These are phyloP conservation scores for Neopestalotiopsis clavispora DNA, from an alignment of 2,329 filamentous ascomycete genomes.

Conservation along the genomic window DNA sequence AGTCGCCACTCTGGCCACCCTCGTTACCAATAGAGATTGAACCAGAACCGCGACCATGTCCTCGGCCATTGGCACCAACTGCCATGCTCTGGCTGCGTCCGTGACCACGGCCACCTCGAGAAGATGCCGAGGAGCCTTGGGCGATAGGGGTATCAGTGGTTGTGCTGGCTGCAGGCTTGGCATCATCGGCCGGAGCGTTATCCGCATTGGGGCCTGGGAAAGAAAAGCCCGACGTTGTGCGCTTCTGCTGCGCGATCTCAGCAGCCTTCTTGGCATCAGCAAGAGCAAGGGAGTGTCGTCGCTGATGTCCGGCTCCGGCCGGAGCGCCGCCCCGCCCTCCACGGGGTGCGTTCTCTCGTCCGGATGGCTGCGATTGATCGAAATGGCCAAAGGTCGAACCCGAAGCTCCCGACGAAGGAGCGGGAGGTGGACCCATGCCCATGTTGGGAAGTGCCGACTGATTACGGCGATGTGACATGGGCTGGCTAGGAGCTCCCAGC, in stretches of 20 bases:
- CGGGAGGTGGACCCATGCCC: constrained; percentile 85
- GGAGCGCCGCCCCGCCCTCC: constrained; percentile 73
- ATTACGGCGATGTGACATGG: constrained; percentile 91
- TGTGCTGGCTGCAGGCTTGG: constrained; percentile 53
- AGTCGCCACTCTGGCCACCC: constrained; percentile 54
- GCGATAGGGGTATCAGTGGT: constrained; percentile 44
- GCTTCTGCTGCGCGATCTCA: constrained; percentile 94
- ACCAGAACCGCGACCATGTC: constrained; percentile 70
- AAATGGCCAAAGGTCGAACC: constrained; percentile 81
- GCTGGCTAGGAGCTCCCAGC: constrained; percentile 78
- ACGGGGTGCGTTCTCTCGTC: constrained; percentile 71
- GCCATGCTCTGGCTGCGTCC: constrained; percentile 92
- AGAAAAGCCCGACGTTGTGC: constrained; percentile 91
- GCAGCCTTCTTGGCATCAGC: constrained; percentile 98
- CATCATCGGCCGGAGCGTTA: constrained; percentile 62
- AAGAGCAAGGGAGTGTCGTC: constrained; percentile 91
- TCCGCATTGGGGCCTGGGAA: constrained; percentile 80
- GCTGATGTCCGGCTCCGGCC: constrained; percentile 80
- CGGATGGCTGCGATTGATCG: constrained; percentile 63
- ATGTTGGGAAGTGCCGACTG: constrained; percentile 95
- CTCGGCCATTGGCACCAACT: constrained; percentile 71
- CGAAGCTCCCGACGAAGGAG: constrained; percentile 89
- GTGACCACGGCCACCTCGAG: constrained; percentile 63
- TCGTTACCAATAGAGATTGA: constrained; percentile 58
- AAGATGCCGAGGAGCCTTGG: constrained; percentile 48